Evolutionary conservation across 768 basidiomycete species (phyloP), one percentile per base, ranked within the genome.

Genomic region (Daedalea quercina): DNA sequence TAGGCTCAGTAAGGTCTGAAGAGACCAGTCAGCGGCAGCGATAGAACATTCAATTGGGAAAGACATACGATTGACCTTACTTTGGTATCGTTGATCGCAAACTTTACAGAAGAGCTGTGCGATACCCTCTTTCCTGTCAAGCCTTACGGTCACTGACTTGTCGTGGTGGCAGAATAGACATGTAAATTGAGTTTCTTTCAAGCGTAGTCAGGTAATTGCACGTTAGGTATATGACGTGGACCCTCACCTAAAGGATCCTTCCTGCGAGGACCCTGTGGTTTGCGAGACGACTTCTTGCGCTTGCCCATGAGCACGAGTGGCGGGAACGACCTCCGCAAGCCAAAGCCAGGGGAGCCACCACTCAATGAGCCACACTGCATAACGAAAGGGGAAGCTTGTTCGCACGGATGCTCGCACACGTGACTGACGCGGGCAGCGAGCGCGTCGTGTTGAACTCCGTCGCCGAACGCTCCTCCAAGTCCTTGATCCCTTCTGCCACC

Each of bases 131-230:
- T 92, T 93, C 64, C 87, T 77, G 70, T 93, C 90, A 50, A 93
- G 72, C 62, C 88, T 77, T 33, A 93, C 88, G 13, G 84, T 87
- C 46, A 93, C 89, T 20, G 90, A 89, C 65, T 87, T 89, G 67
- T 93, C 88, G 66, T 93, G 90, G 70, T 93, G 84, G 65, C 90
- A 93, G 69, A 90, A 93, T 13, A 93, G 71, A 67, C 90, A 93
- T 24, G 88, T 89, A 66, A 93, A 93, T 33, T 82, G 77, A 9
- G 85, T 87, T 61, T 92, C 90, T 93, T 67, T 25, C n/a, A 51
- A 24, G 12, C 42, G 9, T 40, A 41, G 13, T 47, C 31, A 46
- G 40, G 35, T 35, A 37, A 44, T 26, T 49, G 51, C 11, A 34
- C 53, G 31, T n/a, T n/a, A n/a, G n/a, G 12, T 41, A 25, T 35